These are phyloP conservation scores for Fremontodendron californicum DNA, from an alignment of 345 rosid genomes.

Conservation along the genomic window DNA sequence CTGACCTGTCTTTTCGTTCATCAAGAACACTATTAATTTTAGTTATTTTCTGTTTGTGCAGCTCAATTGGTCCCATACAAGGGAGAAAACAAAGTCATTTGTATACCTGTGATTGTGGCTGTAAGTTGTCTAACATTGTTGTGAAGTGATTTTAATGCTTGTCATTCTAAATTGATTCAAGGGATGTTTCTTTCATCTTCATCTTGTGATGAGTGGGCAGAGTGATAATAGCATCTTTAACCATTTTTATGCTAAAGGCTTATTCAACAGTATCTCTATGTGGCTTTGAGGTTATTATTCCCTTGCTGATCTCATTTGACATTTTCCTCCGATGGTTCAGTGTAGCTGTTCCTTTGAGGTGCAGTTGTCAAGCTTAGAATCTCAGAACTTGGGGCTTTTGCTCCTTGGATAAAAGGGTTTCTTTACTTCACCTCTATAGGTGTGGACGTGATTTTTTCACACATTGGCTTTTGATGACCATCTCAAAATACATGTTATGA, in stretches of 20 bases:
- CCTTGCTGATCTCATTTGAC: neutral
- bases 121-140: constrained; percentile 47
- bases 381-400: neutral
- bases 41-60: constrained; percentile 34
- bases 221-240: constrained; percentile 6
- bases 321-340: neutral
- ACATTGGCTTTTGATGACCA: neutral
- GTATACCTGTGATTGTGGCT: constrained; percentile 79
- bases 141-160: constrained; percentile 6
- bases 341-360: constrained; percentile 6
- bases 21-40: neutral
- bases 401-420: neutral
- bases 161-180: neutral
- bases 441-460: neutral
- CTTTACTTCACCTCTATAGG: neutral
- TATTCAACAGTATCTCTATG: neutral
- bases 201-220: neutral
- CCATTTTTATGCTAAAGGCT: neutral
- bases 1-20: neutral
- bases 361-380: neutral
- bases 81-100: constrained; percentile 44
- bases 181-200: neutral
- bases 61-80: constrained; percentile 80
- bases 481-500: neutral
- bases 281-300: neutral